Base-by-base conservation (phyloP, 2,329 filamentous ascomycete species). In the Exutisphaerella laricina region DNA sequence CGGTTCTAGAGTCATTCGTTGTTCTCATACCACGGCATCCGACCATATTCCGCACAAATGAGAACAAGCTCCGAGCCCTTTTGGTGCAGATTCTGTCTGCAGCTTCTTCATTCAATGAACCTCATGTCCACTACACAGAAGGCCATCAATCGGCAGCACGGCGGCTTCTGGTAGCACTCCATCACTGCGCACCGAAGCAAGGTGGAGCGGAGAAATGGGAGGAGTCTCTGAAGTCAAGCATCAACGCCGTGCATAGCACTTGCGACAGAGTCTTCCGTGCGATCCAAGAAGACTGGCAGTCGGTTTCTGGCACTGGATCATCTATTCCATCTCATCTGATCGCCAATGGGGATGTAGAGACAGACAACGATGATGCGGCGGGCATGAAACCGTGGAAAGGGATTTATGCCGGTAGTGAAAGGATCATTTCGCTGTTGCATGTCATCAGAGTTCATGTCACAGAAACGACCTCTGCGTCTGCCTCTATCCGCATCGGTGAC, bases 101-200 rank as follows among this genome's bases (percentile, higher is more conserved):
- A 10, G 84, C 83, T 4, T 71, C 44, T n/a, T 36, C 39, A 22
- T 36, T n/a, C 14, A 7, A 28, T 9, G 33, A 13, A 5, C 18
- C 30, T 6, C 39, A 16, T 3, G n/a, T 30, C 8, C 48, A 55
- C 33, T 59, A 56, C 40, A 49, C 46, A 9, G 37, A 47, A 12
- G 31, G 30, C 4, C 53, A 59, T 35, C 43, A 41, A 32, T 62
- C 70, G 23, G 73, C 76, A 41, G 79, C 85, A 10, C 78, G 81
- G 33, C 76, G 73, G 18, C 66, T 95, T 2, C 74, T 81, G 36
- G 74, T 87, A 6, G 73, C 82, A n/a, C 70, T 94, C 34, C 83
- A 88, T 51, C 80, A 83, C 59, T 92, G 86, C 40, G 84, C 86
- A 1, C 80, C 86, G 4, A 96, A 95, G 65, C 83, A 85, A 48